Conservation (phyloP, 2,329 filamentous ascomycete species). For the Zasmidium cellare region DNA sequence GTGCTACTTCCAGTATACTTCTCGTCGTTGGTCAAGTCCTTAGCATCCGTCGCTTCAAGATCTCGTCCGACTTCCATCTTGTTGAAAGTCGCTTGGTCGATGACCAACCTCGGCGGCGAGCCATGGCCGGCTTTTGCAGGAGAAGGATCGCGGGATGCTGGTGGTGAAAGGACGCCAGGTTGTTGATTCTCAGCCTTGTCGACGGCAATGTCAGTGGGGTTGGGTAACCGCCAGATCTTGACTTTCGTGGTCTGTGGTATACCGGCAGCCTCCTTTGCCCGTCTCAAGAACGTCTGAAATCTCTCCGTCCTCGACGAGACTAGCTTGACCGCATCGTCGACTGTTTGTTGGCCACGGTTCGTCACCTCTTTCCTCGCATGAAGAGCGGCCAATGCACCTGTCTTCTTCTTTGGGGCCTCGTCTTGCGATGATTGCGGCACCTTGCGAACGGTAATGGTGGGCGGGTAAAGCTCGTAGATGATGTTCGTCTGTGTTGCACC, state of each 20-base stretch:
- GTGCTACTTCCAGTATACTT: conserved; percentile 76
- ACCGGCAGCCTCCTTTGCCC: conserved; percentile 67
- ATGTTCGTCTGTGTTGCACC: conserved; percentile 62
- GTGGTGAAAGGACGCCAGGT: conserved; percentile 46
- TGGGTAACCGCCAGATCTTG: conserved; percentile 69
- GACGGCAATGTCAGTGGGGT: conserved; percentile 37
- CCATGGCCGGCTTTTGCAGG: conserved; percentile 41
- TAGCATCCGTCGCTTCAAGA: conserved; percentile 62
- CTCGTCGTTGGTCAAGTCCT: conserved; percentile 69
- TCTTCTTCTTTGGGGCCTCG: conserved; percentile 41
- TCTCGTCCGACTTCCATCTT: conserved; percentile 63
- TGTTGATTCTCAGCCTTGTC: conserved; percentile 23
- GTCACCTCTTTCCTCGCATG: conserved; percentile 17
- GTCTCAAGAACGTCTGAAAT: conserved; percentile 73
- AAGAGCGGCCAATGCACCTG: conserved; percentile 7
- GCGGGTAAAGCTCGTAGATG: conserved; percentile 80
- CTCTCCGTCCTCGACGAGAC: conserved; percentile 70
- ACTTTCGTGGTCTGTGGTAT: conserved; percentile 73
- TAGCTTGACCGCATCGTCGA: conserved; percentile 62
- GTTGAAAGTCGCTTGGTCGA: conserved; percentile 64
- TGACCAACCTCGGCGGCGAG: conserved; percentile 52
- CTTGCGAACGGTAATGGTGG: conserved; percentile 81
- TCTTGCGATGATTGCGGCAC: conserved; percentile 54
- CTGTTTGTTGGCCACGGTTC: conserved; percentile 24
- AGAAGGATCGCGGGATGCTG: conserved; percentile 46